Evolutionary conservation across 768 basidiomycete species (phyloP).

Genomic region (Termitomyces sp.): DNA sequence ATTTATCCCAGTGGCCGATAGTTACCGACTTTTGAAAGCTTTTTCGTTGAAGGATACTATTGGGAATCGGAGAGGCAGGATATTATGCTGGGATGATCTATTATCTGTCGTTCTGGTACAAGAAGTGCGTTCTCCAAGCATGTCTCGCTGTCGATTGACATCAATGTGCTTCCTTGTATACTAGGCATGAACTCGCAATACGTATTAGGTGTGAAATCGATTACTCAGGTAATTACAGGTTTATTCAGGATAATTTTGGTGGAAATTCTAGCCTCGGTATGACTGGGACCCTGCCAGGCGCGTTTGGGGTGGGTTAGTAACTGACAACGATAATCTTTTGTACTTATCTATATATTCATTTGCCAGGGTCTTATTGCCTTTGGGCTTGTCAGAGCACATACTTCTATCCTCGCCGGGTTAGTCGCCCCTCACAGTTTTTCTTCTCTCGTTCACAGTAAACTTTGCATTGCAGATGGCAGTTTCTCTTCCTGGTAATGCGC

Average conservation of each 20-base stretch:
- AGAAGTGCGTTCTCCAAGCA: conserved; percentile 23
- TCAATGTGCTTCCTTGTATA: neutral
- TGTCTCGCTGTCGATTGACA: neutral
- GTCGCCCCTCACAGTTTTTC: conserved; percentile 7
- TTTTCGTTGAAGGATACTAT: conserved; percentile 34
- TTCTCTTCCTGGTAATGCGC: conserved; percentile 46
- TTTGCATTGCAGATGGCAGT: conserved; percentile 45
- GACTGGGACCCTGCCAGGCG: conserved; percentile 57
- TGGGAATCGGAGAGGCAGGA: conserved; percentile 61
- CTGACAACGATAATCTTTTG: neutral
- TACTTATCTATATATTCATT: neutral
- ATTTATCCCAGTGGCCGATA: neutral
- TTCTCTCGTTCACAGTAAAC: conserved; percentile 7
- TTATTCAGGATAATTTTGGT: neutral
- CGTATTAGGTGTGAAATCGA: conserved; percentile 38
- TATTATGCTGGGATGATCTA: conserved; percentile 63
- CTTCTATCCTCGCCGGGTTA: conserved; percentile 39
- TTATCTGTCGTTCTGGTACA: conserved; percentile 59
- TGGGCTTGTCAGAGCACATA: conserved; percentile 50
- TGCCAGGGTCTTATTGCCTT: conserved; percentile 52
- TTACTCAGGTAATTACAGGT: neutral
- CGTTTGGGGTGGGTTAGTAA: conserved; percentile 48
- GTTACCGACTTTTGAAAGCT: neutral
- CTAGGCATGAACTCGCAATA: conserved; percentile 47
- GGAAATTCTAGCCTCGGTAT: conserved; percentile 43